Evolutionary conservation across 2,329 filamentous ascomycete genomes (phyloP), one percentile per base, ranked within the genome.

Genomic region (Lecanicillium sp.): DNA sequence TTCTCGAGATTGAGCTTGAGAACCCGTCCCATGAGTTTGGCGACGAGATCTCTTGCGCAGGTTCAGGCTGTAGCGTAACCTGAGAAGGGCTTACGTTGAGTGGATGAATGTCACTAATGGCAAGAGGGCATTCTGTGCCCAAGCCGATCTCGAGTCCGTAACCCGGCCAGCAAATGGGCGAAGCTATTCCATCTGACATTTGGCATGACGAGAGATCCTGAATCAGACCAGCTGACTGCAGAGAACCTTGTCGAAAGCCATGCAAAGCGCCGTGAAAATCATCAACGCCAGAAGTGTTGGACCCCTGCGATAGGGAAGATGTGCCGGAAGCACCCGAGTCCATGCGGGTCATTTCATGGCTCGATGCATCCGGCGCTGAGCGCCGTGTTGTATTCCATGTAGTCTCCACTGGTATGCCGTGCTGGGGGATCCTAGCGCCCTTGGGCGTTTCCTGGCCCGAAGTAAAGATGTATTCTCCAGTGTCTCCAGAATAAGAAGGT

Each of bases 81-180:
- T 77, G 70, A 37, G 67, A 60, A 37, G 74, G 73, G 51, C 75
- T 67, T 54, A 78, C 69, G 46, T 77, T 72, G 51, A 75, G 58
- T 36, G 62, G 58, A 50, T 51, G 53, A 40, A 71, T 46, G 44
- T 69, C 64, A 41, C 62, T 49, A 42, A 65, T 45, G 52, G 56
- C 51, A 62, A 74, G 44, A 65, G 59, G 53, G 59, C 64, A 53
- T 35, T 66, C 61, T 31, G 61, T 47, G 41, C 58, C 51, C 47
- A 73, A 54, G 43, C 60, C 63, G 48, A 67, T 55, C 47, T 65
- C 61, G 55, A 73, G 59, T 34, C 59, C 53, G 48, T 73, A 62
- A 38, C 62, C 62, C 28, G 63, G 52, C 60, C 70, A 73, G 55
- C 70, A 73, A 60, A 72, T 65, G 38, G 70, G 67, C 38, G 68